phyloP scores from a whole-genome alignment of 257 asterid species.

The Cruciata laevipes region DNA sequence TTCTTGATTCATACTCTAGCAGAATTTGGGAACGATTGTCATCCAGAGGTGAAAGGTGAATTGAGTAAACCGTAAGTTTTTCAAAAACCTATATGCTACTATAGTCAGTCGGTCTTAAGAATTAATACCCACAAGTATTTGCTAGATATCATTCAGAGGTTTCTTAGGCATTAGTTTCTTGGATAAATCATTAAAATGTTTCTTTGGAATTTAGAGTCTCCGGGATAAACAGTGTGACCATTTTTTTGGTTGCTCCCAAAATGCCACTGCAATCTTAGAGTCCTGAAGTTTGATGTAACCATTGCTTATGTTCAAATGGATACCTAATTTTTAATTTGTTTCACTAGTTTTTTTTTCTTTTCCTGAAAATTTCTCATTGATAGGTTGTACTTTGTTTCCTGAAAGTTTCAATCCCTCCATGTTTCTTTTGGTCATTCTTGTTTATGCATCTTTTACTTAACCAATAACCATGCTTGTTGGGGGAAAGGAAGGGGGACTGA shows the following conservation, averaged over 20 bases:
- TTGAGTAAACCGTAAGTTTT: slow-evolving; percentile 62
- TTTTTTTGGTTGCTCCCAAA: neutral
- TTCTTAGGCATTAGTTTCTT: neutral
- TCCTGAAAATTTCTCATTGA: no score
- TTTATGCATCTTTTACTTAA: no score
- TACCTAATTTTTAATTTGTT: no score
- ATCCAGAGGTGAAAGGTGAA: slow-evolving; percentile 62
- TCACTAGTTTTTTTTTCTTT: no score
- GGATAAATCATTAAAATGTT: no score
- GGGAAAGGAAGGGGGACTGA: no score
- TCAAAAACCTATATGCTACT: neutral
- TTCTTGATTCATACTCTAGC: slow-evolving; percentile 60
- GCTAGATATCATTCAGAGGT: neutral
- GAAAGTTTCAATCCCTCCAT: no score
- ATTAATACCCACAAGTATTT: neutral
- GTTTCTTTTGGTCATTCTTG: no score
- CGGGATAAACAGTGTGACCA: neutral
- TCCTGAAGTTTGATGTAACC: neutral
- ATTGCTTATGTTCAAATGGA: neutral
- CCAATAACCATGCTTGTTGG: no score
- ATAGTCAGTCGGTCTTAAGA: neutral
- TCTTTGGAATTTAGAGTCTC: neutral
- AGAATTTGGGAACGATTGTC: slow-evolving; percentile 69
- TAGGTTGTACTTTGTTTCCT: no score
- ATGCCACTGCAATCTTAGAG: neutral